Conservation (phyloP, 371 early-diverging fungal species). For the Syncephalastrum racemosum region DNA sequence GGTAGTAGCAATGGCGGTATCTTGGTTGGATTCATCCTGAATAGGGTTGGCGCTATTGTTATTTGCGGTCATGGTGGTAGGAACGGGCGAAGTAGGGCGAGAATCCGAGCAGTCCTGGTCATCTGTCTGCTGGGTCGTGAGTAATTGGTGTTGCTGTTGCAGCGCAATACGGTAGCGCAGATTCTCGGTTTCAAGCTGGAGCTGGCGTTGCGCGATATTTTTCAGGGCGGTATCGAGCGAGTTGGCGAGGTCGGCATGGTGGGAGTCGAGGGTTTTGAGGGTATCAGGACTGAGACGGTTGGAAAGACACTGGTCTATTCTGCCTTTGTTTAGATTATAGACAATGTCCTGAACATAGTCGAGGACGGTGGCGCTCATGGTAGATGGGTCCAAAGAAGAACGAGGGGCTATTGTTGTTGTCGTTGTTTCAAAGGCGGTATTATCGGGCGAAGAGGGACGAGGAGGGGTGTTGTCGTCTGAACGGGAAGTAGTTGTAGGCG, state of each 20-base stretch:
- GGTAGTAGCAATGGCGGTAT: constrained; percentile 3
- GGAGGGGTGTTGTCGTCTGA: constrained; percentile 1
- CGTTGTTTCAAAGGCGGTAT: neutral
- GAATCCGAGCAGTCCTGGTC: neutral
- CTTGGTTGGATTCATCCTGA: neutral
- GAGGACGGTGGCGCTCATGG: constrained; percentile 17
- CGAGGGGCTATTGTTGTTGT: constrained; percentile 3
- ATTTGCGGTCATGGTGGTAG: constrained; percentile 3
- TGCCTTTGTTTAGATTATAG: constrained; percentile 27
- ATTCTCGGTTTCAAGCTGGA: constrained; percentile 42
- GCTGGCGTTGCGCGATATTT: constrained; percentile 38
- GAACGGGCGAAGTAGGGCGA: constrained; percentile 1
- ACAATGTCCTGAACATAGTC: constrained; percentile 29
- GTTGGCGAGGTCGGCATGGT: constrained; percentile 18
- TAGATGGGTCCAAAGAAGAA: neutral
- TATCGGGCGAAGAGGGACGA: constrained; percentile 15
- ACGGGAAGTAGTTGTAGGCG: constrained; percentile 4
- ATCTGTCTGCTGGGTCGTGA: constrained; percentile 16
- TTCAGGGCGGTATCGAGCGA: constrained; percentile 31
- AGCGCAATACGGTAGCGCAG: constrained; percentile 36
- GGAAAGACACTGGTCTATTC: constrained; percentile 25
- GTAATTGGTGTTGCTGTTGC: constrained; percentile 39
- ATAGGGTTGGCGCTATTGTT: neutral
- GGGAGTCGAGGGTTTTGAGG: constrained; percentile 13
- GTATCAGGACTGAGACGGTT: constrained; percentile 8